Evolutionary conservation across 2,329 filamentous ascomycete species (phyloP), one percentile per base, ranked within the genome.

Genomic region (Rutstroemia sp.): DNA sequence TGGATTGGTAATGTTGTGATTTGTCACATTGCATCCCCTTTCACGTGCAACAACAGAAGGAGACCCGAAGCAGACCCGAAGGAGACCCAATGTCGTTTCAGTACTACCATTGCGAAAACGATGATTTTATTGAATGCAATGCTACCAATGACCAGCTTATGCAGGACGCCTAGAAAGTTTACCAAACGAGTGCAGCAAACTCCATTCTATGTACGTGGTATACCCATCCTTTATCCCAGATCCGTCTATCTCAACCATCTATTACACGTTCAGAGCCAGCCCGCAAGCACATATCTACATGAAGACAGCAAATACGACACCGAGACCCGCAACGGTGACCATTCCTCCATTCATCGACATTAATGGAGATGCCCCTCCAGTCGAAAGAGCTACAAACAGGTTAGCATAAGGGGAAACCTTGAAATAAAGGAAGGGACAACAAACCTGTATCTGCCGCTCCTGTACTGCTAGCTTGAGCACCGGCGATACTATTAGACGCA

Each of bases 221-320:
- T 34, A 14, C 12, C 30, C 30, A 12, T 48, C 6, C n/a, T 27
- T 41, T n/a, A 34, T 34, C 30, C 8, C 30, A 34, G 30, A 34
- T 34, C 30, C 30, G 30, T 34, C 4, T 34, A 34, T 34, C 10
- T 12, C 8, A 34, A 34, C 10, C 30, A 34, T 34, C 9, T 19
- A 12, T 38, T 14, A 50, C 27, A n/a, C 17, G 30, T 5, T 12
- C 12, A 34, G 12, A 34, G 10, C 30, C 30, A 42, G 17, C 39
- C 39, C 7, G 16, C 16, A 42, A 42, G 19, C 4, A 8, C 5
- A n/a, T 17, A 30, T 60, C 61, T 65, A 68, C 64, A 67, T 68
- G 59, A 68, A 69, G 23, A 69, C 58, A 21, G 65, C 67, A 57
- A 68, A 67, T 10, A 57, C 60, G 51, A 67, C 57, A 59, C 67